Base-by-base conservation (phyloP, 2,329 filamentous ascomycete species). In the Fusarium pilosicola region DNA sequence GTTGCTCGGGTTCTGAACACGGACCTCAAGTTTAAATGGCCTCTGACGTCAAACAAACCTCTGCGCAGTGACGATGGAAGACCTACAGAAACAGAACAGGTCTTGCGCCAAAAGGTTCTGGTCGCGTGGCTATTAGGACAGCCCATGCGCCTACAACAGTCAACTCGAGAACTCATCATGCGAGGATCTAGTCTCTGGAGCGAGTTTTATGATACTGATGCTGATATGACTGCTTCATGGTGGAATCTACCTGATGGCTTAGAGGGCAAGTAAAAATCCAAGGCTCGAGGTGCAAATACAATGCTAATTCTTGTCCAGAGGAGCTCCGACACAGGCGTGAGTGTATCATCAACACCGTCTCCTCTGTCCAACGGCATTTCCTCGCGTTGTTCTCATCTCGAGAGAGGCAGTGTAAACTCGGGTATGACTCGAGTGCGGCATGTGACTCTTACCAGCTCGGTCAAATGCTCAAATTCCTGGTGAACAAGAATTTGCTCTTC, bases 391-490 rank as follows among this genome's bases (percentile, higher is more conserved):
- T 94, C 80, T 89, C 89, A 3, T 92, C 92, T 15, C 89, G 90
- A n/a, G 86, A 83, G 38, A 82, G 84, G 13, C 93, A 94, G 79
- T 95, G 93, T 81, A 90, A 90, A 76, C 86, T 94, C 0, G 92
- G 93, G 59, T 95, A 95, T 80, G 92, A 94, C 77, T 91, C 90
- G 5, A 93, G 90, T 70, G 82, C 88, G 5, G 89, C 92, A 46
- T 95, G 93, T 80, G 93, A 95, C 82, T 91, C 90, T 5, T 95
- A 92, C 77, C 93, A 95, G 81, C 87, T 95, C 2, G 93, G 93
- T 28, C 92, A 95, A 81, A 93, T 93, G 86, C 82, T 94, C 71
- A 90, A 90, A 74, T 95, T 95, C 81, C 88, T 95, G 41, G 83
- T 85, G 20, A 86, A 87, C 73, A 89, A 90, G 73, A 86, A 88